Evolutionary conservation across 1,284 basidiomycete species (phyloP), one percentile per base, ranked within the genome.

Genomic region (Schizophyllum commune): DNA sequence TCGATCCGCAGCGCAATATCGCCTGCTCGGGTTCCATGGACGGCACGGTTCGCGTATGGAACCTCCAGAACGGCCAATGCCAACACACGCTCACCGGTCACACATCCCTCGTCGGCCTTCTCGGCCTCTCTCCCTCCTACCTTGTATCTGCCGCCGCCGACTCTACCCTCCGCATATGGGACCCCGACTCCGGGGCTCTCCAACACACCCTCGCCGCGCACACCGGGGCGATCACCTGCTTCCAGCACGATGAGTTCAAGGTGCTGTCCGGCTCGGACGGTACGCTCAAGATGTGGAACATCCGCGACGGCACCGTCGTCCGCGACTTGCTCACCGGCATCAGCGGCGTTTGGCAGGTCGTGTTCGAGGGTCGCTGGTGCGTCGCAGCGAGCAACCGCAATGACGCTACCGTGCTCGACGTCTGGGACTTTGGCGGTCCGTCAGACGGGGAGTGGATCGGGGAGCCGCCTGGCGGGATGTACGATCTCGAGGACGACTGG

Each of bases 1-100:
- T 96, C 61, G 92, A 97, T 75, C 82, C 88, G 61, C 77, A 82
- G 56, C 89, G 94, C 19, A 87, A 92, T 64, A 89, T 94, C 69
- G 93, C 92, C 34, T 93, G 91, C 64, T 97, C 95, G 0, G 95
- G 95, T 5, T 97, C 95, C 1, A 96, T 97, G 94, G 95, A 97
- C 72, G 91, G 93, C 60, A 95, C 93, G 1, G 94, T 97, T 65
- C 90, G 92, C 59, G 85, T 98, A 39, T 98, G 95, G 95, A 90
- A 91, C 67, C 77, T 95, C 32, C 82, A 81, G 55, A 92, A 83
- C 1, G 95, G 95, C 0, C 80, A 87, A 68, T 91, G 88, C 65
- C 81, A 89, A 52, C 86, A 92, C 68, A 87, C 87, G 1, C 79
- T 98, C 17, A 85, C 85, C 0, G 94, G 94, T 0, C 93, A 96